Percentiles rank a stretch among this genome's conserved stretches.
Evolutionary conservation across 1,284 basidiomycete genomes (phyloP).

Genomic region (Papiliotrema nemorosa): DNA sequence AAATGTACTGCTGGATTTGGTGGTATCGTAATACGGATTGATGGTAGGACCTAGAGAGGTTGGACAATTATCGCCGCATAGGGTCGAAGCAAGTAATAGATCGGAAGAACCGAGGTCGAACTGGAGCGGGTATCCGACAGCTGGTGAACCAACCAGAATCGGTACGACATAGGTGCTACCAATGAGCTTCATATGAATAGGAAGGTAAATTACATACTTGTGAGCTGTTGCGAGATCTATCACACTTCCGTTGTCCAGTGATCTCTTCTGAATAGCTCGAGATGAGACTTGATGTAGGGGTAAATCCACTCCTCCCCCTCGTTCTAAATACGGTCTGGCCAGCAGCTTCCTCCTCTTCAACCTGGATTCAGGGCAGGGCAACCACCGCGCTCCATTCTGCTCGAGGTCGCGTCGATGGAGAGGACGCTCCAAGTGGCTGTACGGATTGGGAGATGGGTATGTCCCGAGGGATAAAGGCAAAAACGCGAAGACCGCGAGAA

Average conservation of each 20-base stretch:
- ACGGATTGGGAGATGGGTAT: background rate
- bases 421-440: background rate
- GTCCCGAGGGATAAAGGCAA: slow-evolving; percentile 14
- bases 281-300: background rate
- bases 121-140: slow-evolving; percentile 39
- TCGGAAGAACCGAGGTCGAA: slow-evolving; percentile 45
- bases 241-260: slow-evolving; percentile 1
- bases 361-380: background rate
- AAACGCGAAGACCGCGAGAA: slow-evolving; percentile 17
- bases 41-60: slow-evolving; percentile 8
- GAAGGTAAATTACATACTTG: slow-evolving; percentile 13
- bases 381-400: background rate
- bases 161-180: slow-evolving; percentile 39
- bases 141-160: slow-evolving; percentile 36
- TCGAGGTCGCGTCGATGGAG: background rate
- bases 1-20: slow-evolving; percentile 22
- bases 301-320: background rate
- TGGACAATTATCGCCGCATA: slow-evolving; percentile 32
- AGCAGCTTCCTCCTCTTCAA: background rate
- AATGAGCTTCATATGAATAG: background rate
- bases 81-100: slow-evolving; percentile 37
- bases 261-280: background rate
- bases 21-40: slow-evolving; percentile 36
- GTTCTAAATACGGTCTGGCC: background rate
- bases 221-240: slow-evolving; percentile 10